Evolutionary conservation across 176 grass and related monocot species (phyloP).

Genomic region (Urochloa ruziziensis): DNA sequence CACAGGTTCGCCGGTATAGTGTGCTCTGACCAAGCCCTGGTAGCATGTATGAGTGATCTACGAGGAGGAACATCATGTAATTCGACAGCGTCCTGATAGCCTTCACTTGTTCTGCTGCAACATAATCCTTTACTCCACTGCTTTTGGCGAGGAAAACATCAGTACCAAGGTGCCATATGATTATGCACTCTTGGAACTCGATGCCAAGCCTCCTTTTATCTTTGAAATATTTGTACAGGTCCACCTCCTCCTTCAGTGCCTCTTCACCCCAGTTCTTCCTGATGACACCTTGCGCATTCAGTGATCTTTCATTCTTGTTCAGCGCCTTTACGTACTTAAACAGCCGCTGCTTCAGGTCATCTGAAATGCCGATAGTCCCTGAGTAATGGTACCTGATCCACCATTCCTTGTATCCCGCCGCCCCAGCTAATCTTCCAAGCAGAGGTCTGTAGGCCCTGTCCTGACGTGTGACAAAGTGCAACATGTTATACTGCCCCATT

Average conservation of each 20-base stretch:
- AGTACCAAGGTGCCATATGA: conserved; percentile 15
- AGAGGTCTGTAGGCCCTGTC: neutral
- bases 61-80: conserved; percentile 15
- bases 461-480: neutral
- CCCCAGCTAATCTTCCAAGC: neutral
- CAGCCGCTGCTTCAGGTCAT: neutral
- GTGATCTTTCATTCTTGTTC: too few species aligned
- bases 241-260: neutral
- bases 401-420: neutral
- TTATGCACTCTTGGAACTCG: conserved; percentile 16
- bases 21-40: conserved; percentile 17
- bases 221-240: neutral
- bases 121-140: too few species aligned
- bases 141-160: neutral
- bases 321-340: rapidly evolving
- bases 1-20: neutral
- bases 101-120: neutral
- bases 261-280: neutral
- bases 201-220: neutral
- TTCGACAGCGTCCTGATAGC: neutral
- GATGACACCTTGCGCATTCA: conserved; percentile 6
- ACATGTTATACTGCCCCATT: conserved; percentile 47
- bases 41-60: neutral
- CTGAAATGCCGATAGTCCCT: neutral
- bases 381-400: neutral